Conservation (phyloP, 352 stramenopile genomes). For the Phytophthora quininea region DNA sequence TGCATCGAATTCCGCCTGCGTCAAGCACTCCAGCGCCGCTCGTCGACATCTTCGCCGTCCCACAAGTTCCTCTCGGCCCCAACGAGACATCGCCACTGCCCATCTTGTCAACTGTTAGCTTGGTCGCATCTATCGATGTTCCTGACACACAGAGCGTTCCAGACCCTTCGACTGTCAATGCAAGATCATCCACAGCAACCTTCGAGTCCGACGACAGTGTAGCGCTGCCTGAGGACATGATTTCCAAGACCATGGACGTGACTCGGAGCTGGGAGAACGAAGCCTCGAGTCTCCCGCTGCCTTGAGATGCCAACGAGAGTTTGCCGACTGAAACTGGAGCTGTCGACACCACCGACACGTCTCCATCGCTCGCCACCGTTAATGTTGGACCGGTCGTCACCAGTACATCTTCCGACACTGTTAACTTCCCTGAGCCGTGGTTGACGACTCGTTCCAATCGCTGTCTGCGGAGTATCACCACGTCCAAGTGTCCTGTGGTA, state of each 20-base stretch:
- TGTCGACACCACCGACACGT: conserved; percentile 11
- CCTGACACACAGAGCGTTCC: conserved; percentile 21
- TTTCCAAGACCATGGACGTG: conserved; percentile 9
- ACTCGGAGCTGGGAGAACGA: conserved; percentile 23
- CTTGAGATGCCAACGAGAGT: conserved; percentile 14
- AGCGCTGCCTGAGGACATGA: conserved; percentile 8
- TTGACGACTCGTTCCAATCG: conserved; percentile 18
- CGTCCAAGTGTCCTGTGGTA: conserved; percentile 10
- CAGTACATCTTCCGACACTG: conserved; percentile 16
- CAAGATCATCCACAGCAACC: neutral
- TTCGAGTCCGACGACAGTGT: conserved; percentile 2
- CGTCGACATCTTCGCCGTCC: conserved; percentile 17
- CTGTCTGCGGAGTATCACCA: conserved; percentile 26
- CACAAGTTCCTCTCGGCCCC: conserved; percentile 16
- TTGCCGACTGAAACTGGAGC: conserved; percentile 12
- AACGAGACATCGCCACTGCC: conserved; percentile 20
- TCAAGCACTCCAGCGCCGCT: conserved; percentile 25
- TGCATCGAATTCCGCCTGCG: conserved; percentile 23
- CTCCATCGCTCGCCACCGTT: conserved; percentile 14
- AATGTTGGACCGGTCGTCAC: conserved; percentile 19
- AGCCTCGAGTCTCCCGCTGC: conserved; percentile 20
- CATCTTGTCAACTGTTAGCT: conserved; percentile 14
- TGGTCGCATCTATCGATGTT: conserved; percentile 9
- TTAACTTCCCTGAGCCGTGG: conserved; percentile 23
- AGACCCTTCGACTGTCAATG: conserved; percentile 11